Evolutionary conservation across 1,284 basidiomycete species (phyloP), one percentile per base, ranked within the genome.

Genomic region (Gastroboletus turbinatus): DNA sequence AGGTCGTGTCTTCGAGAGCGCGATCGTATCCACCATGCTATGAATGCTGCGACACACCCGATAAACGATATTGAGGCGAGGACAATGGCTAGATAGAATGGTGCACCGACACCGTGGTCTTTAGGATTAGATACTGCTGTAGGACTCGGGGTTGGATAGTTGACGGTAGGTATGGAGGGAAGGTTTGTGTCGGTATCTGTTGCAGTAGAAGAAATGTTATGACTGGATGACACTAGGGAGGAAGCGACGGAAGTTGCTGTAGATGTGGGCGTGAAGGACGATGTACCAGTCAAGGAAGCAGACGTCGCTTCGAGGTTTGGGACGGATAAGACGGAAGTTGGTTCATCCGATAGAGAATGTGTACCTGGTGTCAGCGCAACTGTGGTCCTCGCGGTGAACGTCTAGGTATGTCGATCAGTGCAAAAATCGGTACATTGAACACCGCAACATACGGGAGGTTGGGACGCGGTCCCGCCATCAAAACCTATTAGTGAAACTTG

Each of bases 51-150:
- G 14, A 73, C 27, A 40, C 69, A 73, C 29, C 68, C 68, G 17
- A 69, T 17, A 19, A 68, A 58, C 9, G 65, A 67, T 52, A 73
- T 55, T 0, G 68, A 60, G 25, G 67, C 69, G 3, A 69, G 65
- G 14, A 73, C 65, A 11, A 73, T 57, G n/a, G 69, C 68, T 3
- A 73, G 36, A 48, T 73, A 73, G 44, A 73, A 73, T 9, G 71
- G 65, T 16, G 67, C 68, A 3, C 68, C 68, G 9, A 67, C 53
- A 3, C 65, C 67, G n/a, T 64, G 67, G 43, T 59, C 61, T 23
- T n/a, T 53, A 2, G 63, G 53, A 25, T 52, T 25, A 5, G 65
- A 55, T 7, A 47, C 63, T 14, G 59, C 35, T 7, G 69, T 65
- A 4, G 66, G 59, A 23, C 36, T 58, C 23, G 69, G 66, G 5